These are phyloP conservation scores for Termitomyces sp. DNA, from an alignment of 768 basidiomycete species.

Conservation along the genomic window DNA sequence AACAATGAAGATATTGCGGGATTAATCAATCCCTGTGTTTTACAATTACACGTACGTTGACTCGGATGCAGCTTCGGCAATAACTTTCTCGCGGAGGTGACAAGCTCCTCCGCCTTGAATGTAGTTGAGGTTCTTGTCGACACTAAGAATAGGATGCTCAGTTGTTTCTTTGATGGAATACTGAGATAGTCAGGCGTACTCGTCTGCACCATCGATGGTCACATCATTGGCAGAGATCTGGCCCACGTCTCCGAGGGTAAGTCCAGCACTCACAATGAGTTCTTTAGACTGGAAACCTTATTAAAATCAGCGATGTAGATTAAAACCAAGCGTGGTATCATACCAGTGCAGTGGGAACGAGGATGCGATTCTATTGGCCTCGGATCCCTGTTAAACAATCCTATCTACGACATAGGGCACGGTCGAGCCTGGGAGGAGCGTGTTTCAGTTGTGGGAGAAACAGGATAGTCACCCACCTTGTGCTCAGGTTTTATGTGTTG, in stretches of 20 bases:
- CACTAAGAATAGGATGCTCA: slow-evolving; percentile 44
- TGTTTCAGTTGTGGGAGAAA: too few relatives aligned
- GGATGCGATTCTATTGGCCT: slow-evolving; percentile 78
- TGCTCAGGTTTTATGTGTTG: slow-evolving; percentile 80
- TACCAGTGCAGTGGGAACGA: slow-evolving; percentile 89
- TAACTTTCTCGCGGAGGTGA: slow-evolving; percentile 94
- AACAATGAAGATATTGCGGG: too few relatives aligned
- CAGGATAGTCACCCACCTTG: slow-evolving; percentile 49
- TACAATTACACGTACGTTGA: slow-evolving; percentile 51
- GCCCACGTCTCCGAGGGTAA: slow-evolving; percentile 85
- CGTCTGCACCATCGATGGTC: slow-evolving; percentile 97
- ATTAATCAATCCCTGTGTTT: too few relatives aligned
- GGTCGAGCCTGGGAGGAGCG: slow-evolving; percentile 81
- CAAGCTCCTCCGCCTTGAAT: slow-evolving; percentile 99
- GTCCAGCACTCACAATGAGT: slow-evolving; percentile 78
- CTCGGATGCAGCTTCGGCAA: slow-evolving; percentile 96
- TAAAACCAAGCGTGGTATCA: slow-evolving; percentile 15
- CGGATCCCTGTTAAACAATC: slow-evolving; percentile 79
- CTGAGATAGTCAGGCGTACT: slow-evolving; percentile 49
- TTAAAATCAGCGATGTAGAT: slow-evolving; percentile 5
- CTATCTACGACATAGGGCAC: slow-evolving; percentile 97
- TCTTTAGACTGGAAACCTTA: slow-evolving; percentile 94
- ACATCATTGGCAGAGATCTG: slow-evolving; percentile 89
- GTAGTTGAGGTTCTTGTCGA: slow-evolving; percentile 82
- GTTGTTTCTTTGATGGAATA: background rate